phyloP scores from a whole-genome alignment of 352 stramenopile species.

The Phytophthora fragariaefolia region DNA sequence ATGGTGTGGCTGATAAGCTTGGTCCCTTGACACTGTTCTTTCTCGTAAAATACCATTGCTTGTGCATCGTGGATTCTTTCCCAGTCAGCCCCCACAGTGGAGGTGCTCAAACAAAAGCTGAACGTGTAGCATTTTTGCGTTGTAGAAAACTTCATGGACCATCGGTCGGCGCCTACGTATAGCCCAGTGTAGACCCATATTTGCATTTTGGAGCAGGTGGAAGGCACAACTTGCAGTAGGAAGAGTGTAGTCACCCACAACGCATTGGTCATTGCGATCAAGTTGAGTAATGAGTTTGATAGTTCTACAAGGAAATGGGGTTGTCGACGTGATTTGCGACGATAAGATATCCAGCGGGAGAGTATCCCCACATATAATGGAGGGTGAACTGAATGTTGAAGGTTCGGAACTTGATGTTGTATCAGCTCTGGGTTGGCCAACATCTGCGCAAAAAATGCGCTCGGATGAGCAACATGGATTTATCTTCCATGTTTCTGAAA shows the following conservation, averaged over 20 bases:
- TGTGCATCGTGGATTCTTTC: background rate
- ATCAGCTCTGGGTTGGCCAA: no score
- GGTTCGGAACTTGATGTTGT: no score
- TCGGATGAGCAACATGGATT: no score
- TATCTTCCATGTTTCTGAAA: no score
- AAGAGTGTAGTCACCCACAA: background rate
- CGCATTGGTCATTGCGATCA: background rate
- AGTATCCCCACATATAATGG: no score
- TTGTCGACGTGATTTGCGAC: no score
- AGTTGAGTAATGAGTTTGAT: background rate
- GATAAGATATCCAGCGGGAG: no score
- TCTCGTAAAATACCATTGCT: slow-evolving; percentile 27
- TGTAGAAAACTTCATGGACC: slow-evolving; percentile 25
- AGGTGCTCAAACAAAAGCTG: slow-evolving; percentile 5
- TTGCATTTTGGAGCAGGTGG: slow-evolving; percentile 15
- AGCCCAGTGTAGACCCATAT: slow-evolving; percentile 17
- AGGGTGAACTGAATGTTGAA: no score
- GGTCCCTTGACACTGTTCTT: slow-evolving; percentile 24
- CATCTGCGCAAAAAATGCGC: no score
- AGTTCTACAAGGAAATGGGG: no score
- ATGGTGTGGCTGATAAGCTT: slow-evolving; percentile 11
- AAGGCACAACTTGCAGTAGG: background rate
- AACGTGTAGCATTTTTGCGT: slow-evolving; percentile 37
- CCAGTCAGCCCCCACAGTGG: slow-evolving; percentile 22
- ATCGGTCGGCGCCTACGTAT: slow-evolving; percentile 4